A percentile compares a stretch with the other conserved stretches of the same genome.
These are phyloP conservation scores for Sclerospora graminicola DNA, from an alignment of 352 stramenopile genomes.

Conservation along the genomic window DNA sequence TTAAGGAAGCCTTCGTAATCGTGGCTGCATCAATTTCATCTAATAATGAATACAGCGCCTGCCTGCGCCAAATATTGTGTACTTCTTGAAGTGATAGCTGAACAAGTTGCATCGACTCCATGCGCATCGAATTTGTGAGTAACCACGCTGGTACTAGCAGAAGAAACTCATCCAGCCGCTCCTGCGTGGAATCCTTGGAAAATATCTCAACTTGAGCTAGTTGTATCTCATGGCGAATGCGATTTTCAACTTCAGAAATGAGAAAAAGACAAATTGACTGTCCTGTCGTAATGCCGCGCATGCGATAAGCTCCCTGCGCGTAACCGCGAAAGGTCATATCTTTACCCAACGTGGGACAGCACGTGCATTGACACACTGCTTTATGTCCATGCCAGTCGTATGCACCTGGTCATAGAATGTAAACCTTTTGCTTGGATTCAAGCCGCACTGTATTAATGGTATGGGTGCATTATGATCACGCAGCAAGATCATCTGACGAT, in stretches of 20 bases:
- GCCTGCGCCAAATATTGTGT: conserved; percentile 97
- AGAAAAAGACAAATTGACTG: conserved; percentile 91
- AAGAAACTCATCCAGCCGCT: conserved; percentile 47
- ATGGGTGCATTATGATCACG: conserved; percentile 92
- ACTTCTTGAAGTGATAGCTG: conserved; percentile 95
- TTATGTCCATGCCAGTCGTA: too few species aligned
- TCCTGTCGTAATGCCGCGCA: conserved; percentile 85
- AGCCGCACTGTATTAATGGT: conserved; percentile 85
- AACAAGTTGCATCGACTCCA: conserved; percentile 98
- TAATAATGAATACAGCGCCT: too few species aligned
- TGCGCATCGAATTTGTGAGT: conserved; percentile 98
- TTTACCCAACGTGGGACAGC: conserved; percentile 79
- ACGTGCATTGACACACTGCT: conserved; percentile 81
- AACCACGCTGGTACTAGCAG: conserved; percentile 90
- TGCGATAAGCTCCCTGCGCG: too few species aligned
- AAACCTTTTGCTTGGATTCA: too few species aligned
- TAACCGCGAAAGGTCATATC: too few species aligned
- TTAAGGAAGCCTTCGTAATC: too few species aligned
- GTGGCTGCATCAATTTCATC: conserved; percentile 38
- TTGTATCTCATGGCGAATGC: too few species aligned
- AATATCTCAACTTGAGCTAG: conserved; percentile 26
- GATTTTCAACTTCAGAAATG: too few species aligned
- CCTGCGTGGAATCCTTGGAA: conserved; percentile 14
- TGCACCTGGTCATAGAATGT: conserved; percentile 93
- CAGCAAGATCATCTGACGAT: conserved; percentile 89